phyloP scores from a whole-genome alignment of 345 rosid genomes.

The Kernera saxatilis region DNA sequence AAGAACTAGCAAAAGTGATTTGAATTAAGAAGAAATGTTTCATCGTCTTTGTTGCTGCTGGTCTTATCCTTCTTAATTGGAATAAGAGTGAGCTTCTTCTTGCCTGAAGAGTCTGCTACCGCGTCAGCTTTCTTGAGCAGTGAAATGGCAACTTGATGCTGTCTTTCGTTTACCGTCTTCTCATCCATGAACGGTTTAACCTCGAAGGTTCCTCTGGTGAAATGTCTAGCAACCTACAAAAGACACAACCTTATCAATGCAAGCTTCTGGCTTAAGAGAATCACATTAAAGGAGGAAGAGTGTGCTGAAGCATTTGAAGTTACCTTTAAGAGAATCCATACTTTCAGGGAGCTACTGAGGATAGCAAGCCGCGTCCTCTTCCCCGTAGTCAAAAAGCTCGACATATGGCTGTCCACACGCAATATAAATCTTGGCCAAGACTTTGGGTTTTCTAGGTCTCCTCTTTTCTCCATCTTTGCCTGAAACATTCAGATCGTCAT shows the following conservation, averaged over 20 bases:
- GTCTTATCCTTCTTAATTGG: slow-evolving; percentile 60
- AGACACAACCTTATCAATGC: neutral
- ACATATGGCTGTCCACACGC: slow-evolving; percentile 86
- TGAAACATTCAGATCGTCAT: slow-evolving; percentile 20
- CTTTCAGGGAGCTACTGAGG: slow-evolving; percentile 91
- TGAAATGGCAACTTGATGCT: slow-evolving; percentile 55
- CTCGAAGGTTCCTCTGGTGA: slow-evolving; percentile 75
- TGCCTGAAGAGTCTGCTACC: slow-evolving; percentile 46
- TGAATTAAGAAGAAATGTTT: neutral
- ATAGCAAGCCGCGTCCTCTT: slow-evolving; percentile 76
- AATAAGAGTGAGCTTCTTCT: slow-evolving; percentile 69
- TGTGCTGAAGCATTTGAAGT: neutral
- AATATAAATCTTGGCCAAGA: slow-evolving; percentile 83
- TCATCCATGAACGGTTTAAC: slow-evolving; percentile 68
- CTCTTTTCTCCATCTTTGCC: slow-evolving; percentile 59
- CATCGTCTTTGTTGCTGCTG: slow-evolving; percentile 32
- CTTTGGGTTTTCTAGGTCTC: slow-evolving; percentile 65
- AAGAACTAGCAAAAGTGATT: slow-evolving; percentile 7
- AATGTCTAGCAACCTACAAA: slow-evolving; percentile 78
- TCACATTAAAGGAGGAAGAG: neutral
- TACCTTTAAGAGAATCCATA: slow-evolving; percentile 94
- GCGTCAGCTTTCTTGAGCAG: slow-evolving; percentile 53
- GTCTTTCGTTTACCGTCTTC: slow-evolving; percentile 41
- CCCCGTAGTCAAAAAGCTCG: slow-evolving; percentile 73
- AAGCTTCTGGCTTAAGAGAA: neutral